phyloP scores from a whole-genome alignment of 1,139 yeast genomes.

The Yamadazyma sp. region DNA sequence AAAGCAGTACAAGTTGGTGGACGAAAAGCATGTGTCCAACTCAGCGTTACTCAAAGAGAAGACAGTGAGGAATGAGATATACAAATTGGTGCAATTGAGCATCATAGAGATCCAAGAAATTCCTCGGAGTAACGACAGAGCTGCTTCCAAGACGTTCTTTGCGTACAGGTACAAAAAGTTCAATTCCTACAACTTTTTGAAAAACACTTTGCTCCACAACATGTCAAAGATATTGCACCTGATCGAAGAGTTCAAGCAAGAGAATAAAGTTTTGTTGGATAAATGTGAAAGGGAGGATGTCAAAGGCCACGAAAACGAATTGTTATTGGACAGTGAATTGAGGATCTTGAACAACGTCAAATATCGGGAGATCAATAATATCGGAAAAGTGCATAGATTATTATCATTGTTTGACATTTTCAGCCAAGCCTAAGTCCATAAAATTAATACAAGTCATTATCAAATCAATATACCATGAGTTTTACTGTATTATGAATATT shows the following conservation, averaged over 20 bases:
- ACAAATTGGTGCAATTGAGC: conserved; percentile 56
- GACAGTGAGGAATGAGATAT: conserved; percentile 67
- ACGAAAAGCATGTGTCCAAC: conserved; percentile 81
- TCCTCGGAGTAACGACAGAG: conserved; percentile 88
- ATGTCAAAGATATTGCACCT: conserved; percentile 66
- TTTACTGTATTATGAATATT: neutral
- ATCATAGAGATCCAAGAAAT: conserved; percentile 82
- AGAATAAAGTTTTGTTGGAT: conserved; percentile 66
- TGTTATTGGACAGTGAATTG: conserved; percentile 72
- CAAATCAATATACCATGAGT: neutral
- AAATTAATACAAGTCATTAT: neutral
- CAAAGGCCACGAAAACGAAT: conserved; percentile 74
- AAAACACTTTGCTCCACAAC: conserved; percentile 31
- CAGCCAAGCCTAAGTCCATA: neutral
- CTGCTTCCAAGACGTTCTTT: conserved; percentile 85
- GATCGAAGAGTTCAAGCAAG: conserved; percentile 56
- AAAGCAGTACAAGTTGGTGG: conserved; percentile 66
- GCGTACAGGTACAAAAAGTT: conserved; percentile 74
- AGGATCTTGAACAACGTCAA: conserved; percentile 65
- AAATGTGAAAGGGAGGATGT: conserved; percentile 91
- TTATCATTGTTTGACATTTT: conserved; percentile 33
- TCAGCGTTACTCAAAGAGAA: conserved; percentile 74
- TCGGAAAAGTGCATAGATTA: conserved; percentile 57
- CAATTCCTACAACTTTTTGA: conserved; percentile 52
- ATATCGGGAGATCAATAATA: conserved; percentile 52